Conservation (phyloP, 2,329 filamentous ascomycete genomes). For the Penicillium italicum region DNA sequence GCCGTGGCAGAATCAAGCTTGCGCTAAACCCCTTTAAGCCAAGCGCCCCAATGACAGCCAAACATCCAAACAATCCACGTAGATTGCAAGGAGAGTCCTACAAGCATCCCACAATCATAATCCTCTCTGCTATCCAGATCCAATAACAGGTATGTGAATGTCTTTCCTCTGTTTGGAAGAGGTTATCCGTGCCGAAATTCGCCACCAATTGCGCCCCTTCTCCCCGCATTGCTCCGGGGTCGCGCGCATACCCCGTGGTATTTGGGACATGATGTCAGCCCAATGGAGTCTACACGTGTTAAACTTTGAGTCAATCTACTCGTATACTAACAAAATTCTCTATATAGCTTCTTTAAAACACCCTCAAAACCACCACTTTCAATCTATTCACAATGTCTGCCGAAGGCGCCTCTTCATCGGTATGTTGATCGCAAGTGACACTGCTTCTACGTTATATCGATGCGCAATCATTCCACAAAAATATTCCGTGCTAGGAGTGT, state of each 20-base stretch:
- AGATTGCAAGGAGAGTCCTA: not conserved
- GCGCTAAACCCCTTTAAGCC: slow-evolving; percentile 2
- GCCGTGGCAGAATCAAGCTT: slow-evolving; percentile 2
- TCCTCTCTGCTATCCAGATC: not conserved
- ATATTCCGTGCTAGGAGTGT: not conserved
- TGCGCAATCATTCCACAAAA: slow-evolving; percentile 2
- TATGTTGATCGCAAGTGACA: slow-evolving; percentile 18
- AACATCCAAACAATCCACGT: slow-evolving; percentile 9
- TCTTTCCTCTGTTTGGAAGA: too few species aligned
- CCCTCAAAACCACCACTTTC: not conserved
- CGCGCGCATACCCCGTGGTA: slow-evolving; percentile 14
- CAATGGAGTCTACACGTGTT: slow-evolving; percentile 11
- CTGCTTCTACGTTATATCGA: not conserved
- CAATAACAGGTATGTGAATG: slow-evolving; percentile 10
- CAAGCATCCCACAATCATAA: slow-evolving; percentile 1
- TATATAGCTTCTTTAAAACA: not conserved
- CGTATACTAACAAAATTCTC: not conserved
- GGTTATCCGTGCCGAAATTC: not conserved
- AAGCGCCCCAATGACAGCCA: slow-evolving; percentile 5
- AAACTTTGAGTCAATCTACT: not conserved
- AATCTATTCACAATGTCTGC: slow-evolving; percentile 30
- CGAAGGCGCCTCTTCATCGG: slow-evolving; percentile 28
- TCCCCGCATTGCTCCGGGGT: slow-evolving; percentile 19
- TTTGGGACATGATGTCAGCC: slow-evolving; percentile 7
- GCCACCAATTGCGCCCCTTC: slow-evolving; percentile 13